Evolutionary conservation across 768 basidiomycete species (phyloP).

Genomic region (Hysterangium stoloniferum): DNA sequence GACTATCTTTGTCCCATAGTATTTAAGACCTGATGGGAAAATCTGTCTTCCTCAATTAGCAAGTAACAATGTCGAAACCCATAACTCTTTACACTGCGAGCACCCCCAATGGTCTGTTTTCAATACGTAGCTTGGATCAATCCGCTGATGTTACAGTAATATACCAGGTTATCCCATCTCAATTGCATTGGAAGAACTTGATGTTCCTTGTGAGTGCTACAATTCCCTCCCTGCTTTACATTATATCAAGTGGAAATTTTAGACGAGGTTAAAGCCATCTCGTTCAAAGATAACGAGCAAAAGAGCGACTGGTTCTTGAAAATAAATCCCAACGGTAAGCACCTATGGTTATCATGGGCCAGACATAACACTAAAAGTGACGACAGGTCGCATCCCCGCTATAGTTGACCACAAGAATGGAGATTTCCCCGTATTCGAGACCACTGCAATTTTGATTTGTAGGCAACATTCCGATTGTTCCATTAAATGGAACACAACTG

Average conservation of each 20-base stretch:
- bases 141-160: too few relatives aligned
- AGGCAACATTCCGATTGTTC: not conserved
- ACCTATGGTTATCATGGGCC: not conserved
- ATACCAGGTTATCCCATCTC: slow-evolving; percentile 5
- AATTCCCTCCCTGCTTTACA: too few relatives aligned
- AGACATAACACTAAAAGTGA: not conserved
- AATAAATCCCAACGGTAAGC: slow-evolving; percentile 7
- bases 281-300: slow-evolving; percentile 9
- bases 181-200: slow-evolving; percentile 6
- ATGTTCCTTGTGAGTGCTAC: slow-evolving; percentile 1
- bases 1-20: too few relatives aligned
- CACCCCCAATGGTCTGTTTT: too few relatives aligned
- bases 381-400: slow-evolving; percentile 50
- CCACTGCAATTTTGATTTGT: slow-evolving; percentile 72
- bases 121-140: too few relatives aligned
- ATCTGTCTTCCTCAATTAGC: too few relatives aligned
- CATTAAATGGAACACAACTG: not conserved
- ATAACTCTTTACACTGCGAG: too few relatives aligned
- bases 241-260: too few relatives aligned
- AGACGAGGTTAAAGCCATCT: slow-evolving; percentile 6
- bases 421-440: slow-evolving; percentile 65
- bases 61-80: too few relatives aligned
- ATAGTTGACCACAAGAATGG: slow-evolving; percentile 42
- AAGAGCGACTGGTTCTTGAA: slow-evolving; percentile 12
- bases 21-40: too few relatives aligned